Evolutionary conservation across 2,329 filamentous ascomycete genomes (phyloP).

Genomic region (Curvularia lunata): DNA sequence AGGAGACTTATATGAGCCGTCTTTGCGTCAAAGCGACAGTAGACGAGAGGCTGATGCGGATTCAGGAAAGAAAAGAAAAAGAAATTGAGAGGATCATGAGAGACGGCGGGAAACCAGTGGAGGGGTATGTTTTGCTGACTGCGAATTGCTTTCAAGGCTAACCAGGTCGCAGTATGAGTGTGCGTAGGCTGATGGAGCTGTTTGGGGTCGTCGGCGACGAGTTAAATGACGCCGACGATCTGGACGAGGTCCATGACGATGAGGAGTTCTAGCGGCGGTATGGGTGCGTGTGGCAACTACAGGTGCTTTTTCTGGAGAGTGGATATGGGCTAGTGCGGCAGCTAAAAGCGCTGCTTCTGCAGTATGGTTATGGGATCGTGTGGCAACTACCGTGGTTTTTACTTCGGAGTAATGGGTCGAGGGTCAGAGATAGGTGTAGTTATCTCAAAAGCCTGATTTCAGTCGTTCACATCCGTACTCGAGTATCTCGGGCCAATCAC

Average conservation of each 20-base stretch:
- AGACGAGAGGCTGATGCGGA: constrained; percentile 61
- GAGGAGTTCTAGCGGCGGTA: constrained; percentile 35
- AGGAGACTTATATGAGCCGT: constrained; percentile 64
- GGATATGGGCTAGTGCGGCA: too few relatives aligned
- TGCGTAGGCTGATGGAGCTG: constrained; percentile 54
- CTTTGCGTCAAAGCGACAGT: constrained; percentile 64
- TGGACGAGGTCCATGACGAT: background rate
- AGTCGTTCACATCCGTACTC: background rate
- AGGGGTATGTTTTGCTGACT: constrained; percentile 28
- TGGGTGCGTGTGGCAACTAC: background rate
- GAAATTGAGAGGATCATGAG: constrained; percentile 54
- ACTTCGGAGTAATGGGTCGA: too few relatives aligned
- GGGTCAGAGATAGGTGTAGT: too few relatives aligned
- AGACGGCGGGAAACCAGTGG: constrained; percentile 45
- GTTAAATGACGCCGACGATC: constrained; percentile 33
- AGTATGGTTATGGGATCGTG: background rate
- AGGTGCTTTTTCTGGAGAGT: too few relatives aligned
- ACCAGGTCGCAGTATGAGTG: constrained; percentile 24
- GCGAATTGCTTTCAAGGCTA: background rate
- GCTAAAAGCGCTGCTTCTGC: too few relatives aligned
- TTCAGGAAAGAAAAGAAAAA: constrained; percentile 63
- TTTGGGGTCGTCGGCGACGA: constrained; percentile 51
- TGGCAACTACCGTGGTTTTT: too few relatives aligned
- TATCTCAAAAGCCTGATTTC: background rate
- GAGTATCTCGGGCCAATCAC: constrained; percentile 12